Percentiles rank a stretch among this genome's conserved stretches.
These are phyloP conservation scores for Phytophthora hibernalis DNA, from an alignment of 352 stramenopile species.

Conservation along the genomic window DNA sequence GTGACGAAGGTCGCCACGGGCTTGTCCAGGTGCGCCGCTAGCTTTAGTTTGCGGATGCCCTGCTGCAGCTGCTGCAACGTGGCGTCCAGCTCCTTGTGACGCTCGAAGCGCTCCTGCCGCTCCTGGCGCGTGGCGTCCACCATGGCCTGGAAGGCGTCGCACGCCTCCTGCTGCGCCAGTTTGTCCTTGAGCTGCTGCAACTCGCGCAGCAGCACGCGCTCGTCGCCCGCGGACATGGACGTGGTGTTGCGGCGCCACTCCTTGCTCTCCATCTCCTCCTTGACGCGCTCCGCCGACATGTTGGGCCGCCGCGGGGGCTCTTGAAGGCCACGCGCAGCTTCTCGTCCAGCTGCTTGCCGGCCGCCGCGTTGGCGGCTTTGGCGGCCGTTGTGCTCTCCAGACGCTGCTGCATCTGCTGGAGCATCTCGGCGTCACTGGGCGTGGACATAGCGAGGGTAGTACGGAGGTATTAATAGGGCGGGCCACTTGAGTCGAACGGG, in stretches of 20 bases:
- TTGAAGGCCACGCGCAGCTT: slow-evolving; percentile 77
- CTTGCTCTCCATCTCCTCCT: slow-evolving; percentile 62
- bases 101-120: slow-evolving; percentile 65
- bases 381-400: slow-evolving; percentile 42
- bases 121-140: slow-evolving; percentile 64
- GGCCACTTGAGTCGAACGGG: slow-evolving; percentile 21
- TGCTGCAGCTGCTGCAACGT: slow-evolving; percentile 61
- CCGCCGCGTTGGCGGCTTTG: slow-evolving; percentile 60
- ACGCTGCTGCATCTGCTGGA: slow-evolving; percentile 63
- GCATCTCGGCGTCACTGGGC: slow-evolving; percentile 49
- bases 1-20: slow-evolving; percentile 52
- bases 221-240: slow-evolving; percentile 75
- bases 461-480: not conserved
- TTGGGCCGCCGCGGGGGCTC: slow-evolving; percentile 67
- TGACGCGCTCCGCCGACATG: slow-evolving; percentile 57
- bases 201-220: slow-evolving; percentile 76
- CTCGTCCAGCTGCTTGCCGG: slow-evolving; percentile 76
- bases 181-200: slow-evolving; percentile 69
- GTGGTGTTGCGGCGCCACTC: slow-evolving; percentile 74
- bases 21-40: slow-evolving; percentile 52
- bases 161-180: slow-evolving; percentile 56
- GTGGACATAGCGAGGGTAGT: slow-evolving; percentile 36
- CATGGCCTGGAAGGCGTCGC: slow-evolving; percentile 62
- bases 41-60: slow-evolving; percentile 57
- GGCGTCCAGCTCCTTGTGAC: slow-evolving; percentile 57